Percentiles rank a stretch among this genome's conserved stretches.
Conservation (phyloP, 371 early-diverging fungal genomes). For the Mucor racemosus region DNA sequence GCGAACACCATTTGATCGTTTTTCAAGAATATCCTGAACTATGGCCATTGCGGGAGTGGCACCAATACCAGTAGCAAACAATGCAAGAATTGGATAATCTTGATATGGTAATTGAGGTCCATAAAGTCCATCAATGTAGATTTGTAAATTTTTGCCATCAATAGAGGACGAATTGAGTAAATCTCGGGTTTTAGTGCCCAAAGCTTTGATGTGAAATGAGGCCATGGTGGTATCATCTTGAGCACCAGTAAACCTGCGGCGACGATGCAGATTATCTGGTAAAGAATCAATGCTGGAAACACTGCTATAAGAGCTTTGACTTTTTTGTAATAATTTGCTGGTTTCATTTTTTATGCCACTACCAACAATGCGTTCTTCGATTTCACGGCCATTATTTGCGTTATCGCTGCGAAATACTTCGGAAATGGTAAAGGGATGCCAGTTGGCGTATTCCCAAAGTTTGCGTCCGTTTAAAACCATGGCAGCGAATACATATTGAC, state of each 20-base stretch:
- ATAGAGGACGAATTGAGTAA: slow-evolving; percentile 19
- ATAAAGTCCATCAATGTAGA: slow-evolving; percentile 51
- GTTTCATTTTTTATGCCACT: not conserved
- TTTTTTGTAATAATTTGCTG: not conserved
- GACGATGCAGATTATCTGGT: slow-evolving; percentile 20
- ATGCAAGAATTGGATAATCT: slow-evolving; percentile 41
- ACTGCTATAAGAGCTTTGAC: not conserved
- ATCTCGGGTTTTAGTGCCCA: slow-evolving; percentile 40
- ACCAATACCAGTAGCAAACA: slow-evolving; percentile 52
- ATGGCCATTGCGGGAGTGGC: slow-evolving; percentile 49
- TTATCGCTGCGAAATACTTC: slow-evolving; percentile 33
- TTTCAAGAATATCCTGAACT: slow-evolving; percentile 45
- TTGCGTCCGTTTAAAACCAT: slow-evolving; percentile 31
- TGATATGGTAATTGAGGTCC: slow-evolving; percentile 47
- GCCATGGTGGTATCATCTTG: slow-evolving; percentile 25
- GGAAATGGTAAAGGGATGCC: slow-evolving; percentile 54
- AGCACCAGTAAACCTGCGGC: slow-evolving; percentile 24
- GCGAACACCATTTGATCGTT: slow-evolving; percentile 39
- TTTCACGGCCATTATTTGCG: not conserved
- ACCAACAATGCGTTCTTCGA: slow-evolving; percentile 25
- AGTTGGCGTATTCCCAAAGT: slow-evolving; percentile 37
- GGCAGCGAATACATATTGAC: slow-evolving; percentile 51
- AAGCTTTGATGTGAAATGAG: slow-evolving; percentile 48
- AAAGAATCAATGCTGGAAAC: slow-evolving; percentile 16
- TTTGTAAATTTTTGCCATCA: slow-evolving; percentile 18